Base-by-base conservation (phyloP, 148 eudicot genomes). In the Nepenthes gracilis region DNA sequence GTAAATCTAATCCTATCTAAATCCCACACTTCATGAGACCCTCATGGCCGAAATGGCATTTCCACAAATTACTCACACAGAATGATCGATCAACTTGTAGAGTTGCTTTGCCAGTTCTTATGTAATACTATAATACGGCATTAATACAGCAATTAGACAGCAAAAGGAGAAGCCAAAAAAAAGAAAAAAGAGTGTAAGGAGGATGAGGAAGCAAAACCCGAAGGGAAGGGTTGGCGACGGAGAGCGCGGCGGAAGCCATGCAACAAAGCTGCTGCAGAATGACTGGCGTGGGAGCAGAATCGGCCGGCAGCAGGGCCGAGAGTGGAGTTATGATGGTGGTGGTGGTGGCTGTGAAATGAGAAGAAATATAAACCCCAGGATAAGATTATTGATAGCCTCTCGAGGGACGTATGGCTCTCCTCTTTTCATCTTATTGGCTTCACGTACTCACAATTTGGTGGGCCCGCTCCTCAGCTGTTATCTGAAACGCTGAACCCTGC, bases 181-280 rank as follows among this genome's bases (percentile, higher is more conserved):
- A 32, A 43, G n/a, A 7, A 15, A 33, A 47, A 51, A 15, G 8
- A 23, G n/a, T 23, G 23, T 35, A 12, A 33, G 54, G 13, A 5
- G 32, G 6, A 35, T 5, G 36, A 60, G 4, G 2, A 59, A 55
- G 36, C 13, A 35, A 57, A 64, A 83, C 88, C 81, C 80, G 78
- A 57, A 77, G 81, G 62, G 95, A 76, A 2, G 92, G 80, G 72
- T 75, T 88, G 76, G 83, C 84, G 47, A 83, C 74, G 45, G 91
- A 82, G 69, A 87, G 82, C 69, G 81, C 84, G 78, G 88, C 76
- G 45, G 94, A 78, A 50, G 97, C 90, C 91, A 86, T 89, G 79
- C 68, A 47, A 36, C 43, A 48, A 58, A 37, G 33, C 11, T 40
- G 59, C 55, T 55, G 61, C 7, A 60, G 55, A 23, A 23, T 14